Evolutionary conservation across 305 asterid species (phyloP).

Genomic region (Solanum aculeatissimum): DNA sequence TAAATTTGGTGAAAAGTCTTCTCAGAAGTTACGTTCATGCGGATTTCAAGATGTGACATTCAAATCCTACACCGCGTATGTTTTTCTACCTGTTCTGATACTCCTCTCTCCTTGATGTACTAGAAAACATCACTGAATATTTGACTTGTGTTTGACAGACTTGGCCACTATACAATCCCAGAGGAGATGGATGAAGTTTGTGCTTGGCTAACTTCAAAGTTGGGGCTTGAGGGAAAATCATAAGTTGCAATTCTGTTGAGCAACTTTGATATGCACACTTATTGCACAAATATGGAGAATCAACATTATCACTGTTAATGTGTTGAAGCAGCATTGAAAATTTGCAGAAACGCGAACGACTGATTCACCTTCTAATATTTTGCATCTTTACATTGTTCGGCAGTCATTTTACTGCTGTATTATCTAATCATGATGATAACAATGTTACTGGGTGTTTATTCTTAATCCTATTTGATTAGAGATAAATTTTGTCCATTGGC

Average conservation of each 20-base stretch:
- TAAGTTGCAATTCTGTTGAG: neutral
- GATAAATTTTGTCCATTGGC: neutral
- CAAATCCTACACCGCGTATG: constrained; percentile 56
- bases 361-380: neutral
- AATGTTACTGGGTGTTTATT: neutral
- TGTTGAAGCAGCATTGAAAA: neutral
- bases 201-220: constrained; percentile 56
- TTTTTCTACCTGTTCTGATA: neutral
- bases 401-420: neutral
- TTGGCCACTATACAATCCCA: constrained; percentile 72
- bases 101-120: neutral
- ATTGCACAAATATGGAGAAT: neutral
- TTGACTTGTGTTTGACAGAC: constrained; percentile 27
- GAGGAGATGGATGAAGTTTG: constrained; percentile 78
- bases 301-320: neutral
- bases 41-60: constrained; percentile 54
- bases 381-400: neutral
- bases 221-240: constrained; percentile 50
- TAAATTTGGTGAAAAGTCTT: constrained; percentile 59
- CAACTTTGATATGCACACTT: neutral
- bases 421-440: neutral
- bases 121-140: neutral
- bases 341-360: neutral
- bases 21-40: constrained; percentile 35
- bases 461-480: neutral